Base-by-base conservation (phyloP, 345 rosid genomes). In the Kernera saxatilis region DNA sequence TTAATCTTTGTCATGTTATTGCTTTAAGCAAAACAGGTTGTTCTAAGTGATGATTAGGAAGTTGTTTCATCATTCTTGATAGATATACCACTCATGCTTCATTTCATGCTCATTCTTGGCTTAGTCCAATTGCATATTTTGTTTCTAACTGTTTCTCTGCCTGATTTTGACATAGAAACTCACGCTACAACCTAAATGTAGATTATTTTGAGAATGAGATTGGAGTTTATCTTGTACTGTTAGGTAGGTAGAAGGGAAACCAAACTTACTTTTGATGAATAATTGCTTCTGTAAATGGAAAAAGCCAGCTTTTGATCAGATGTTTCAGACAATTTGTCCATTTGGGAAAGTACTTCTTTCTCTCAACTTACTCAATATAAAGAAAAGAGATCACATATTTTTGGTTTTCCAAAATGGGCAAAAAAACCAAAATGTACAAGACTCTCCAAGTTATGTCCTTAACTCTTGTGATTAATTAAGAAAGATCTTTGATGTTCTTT, bases 231-330 rank as follows among this genome's bases (percentile, higher is more conserved):
- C 45, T 45, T 44, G 19, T 55, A 57, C 33, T 43, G 57, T 73
- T 55, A 26, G 51, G 43, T 55, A 26, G 51, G 43, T 64, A 56
- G 59, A 37, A 65, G 77, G 67, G 72, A 67, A 65, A 67, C 78
- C 72, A 67, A 67, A 50, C 5, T 17, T 74, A 14, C 62, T 68
- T 74, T 59, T 67, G 49, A 17, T 75, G 64, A 74, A 43, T 44
- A 51, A 32, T 68, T 35, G 37, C 74, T 60, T 68, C 57, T 75
- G 51, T 68, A 52, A 52, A 60, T 61, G 6, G 64, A 61, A 33
- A 74, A 50, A 27, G 56, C 29, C 69, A 53, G 70, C 44, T 75
- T 69, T 67, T 74, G 48, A 67, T 74, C 73, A 58, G 73, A 74
- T 58, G 67, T 66, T 67, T 51, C 78, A 75, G 64, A 43, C 32